Evolutionary conservation across 73 alveolate species (phyloP), one percentile per base, ranked within the genome.

Genomic region (Paramecium primaurelia): DNA sequence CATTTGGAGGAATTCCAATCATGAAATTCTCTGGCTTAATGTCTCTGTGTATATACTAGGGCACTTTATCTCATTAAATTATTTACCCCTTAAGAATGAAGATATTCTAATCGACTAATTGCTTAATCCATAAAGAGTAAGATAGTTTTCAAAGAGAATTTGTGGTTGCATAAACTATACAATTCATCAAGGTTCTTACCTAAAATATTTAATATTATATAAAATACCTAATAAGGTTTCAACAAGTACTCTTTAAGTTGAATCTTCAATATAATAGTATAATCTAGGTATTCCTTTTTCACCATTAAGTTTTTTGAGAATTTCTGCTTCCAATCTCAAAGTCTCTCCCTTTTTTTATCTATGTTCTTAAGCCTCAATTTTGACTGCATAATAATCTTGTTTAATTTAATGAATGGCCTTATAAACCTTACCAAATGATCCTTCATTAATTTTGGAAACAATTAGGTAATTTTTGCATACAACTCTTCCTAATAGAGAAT

Each of bases 131-230:
- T 97, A 34, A 98, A 92, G 95, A 97, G 95, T 14, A 93, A 92
- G 12, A 89, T 95, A n/a, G 99, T 96, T 86, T 95, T 95, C 90
- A 98, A 92, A 5, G 98, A 80, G 30, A 98, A 92, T 77, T 95
- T 93, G 83, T 97, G 91, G 58, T 94, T 93, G 10, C 95, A 96
- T 68, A 86, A 95, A 25, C 91, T 75, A 75, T 96, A 96, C 59
- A 96, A 91, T 75, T 96, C 98, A 44, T 97, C 99, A 51, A 97
- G 91, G 42, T 97, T 94, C 20, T 98, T 98, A 0, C 99, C 99
- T 64, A 32, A n/a, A 54, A 25, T 64, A 10, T 3, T 64, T 7
- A 64, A 64, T 49, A 64, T 32, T 28, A 64, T 3, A 64, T 20
- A n/a, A 64, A 22, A 3, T 64, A 34, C 84, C 84, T 40, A 98